Percentiles rank a stretch among this genome's conserved stretches.
Evolutionary conservation across 2,329 filamentous ascomycete genomes (phyloP).

Genomic region (Metarhizium rileyi): DNA sequence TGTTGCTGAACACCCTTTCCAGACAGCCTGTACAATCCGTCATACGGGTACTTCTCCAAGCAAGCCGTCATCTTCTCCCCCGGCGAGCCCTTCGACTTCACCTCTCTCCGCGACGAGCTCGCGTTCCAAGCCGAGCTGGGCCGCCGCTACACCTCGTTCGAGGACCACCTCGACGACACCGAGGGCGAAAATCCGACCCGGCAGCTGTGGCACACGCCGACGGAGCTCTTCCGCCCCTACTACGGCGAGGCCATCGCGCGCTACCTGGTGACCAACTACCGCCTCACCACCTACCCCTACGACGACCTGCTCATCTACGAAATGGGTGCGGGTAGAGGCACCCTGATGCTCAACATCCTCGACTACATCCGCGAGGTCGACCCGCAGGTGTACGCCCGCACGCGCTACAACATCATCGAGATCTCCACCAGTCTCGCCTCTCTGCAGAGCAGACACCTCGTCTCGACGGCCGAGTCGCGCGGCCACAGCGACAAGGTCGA

Average conservation of each 20-base stretch:
- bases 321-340: conserved; percentile 95
- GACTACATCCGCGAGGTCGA: conserved; percentile 89
- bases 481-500: conserved; percentile 81
- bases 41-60: conserved; percentile 94
- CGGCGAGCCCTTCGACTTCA: conserved; percentile 85
- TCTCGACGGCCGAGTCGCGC: conserved; percentile 53
- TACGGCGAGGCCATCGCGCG: conserved; percentile 97
- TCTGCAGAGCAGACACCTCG: conserved; percentile 64
- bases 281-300: conserved; percentile 86
- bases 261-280: conserved; percentile 93
- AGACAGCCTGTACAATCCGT: conserved; percentile 91
- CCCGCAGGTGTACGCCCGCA: conserved; percentile 86
- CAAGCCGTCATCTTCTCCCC: conserved; percentile 94
- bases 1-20: conserved; percentile 10
- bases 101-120: conserved; percentile 67
- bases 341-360: conserved; percentile 94
- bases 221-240: conserved; percentile 90
- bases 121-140: conserved; percentile 73
- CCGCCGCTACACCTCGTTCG: conserved; percentile 77
- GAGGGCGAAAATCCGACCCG: conserved; percentile 59
- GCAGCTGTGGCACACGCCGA: conserved; percentile 97
- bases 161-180: conserved; percentile 71
- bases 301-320: conserved; percentile 97
- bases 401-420: conserved; percentile 91
- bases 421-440: conserved; percentile 75